Conservation (phyloP, 257 asterid species). For the Solanum sejunctum region DNA sequence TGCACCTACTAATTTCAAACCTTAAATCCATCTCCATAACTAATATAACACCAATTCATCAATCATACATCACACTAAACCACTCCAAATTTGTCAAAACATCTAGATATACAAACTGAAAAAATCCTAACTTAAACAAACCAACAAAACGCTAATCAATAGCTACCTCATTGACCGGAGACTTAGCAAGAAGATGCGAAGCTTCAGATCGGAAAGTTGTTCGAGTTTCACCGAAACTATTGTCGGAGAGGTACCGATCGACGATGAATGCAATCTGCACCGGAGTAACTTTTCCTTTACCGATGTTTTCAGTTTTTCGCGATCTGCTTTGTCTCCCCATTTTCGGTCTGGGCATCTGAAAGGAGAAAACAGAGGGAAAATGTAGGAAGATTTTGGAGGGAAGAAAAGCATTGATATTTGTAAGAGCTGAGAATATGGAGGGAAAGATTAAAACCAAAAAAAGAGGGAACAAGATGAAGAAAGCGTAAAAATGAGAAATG, state of each 20-base stretch:
- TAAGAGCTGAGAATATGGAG: neutral
- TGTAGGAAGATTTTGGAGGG: neutral
- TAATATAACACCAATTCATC: neutral
- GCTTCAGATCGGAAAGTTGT: constrained; percentile 73
- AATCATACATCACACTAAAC: neutral
- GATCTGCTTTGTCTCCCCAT: constrained; percentile 61
- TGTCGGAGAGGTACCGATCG: constrained; percentile 83
- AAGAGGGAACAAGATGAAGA: neutral
- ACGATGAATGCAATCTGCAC: constrained; percentile 86
- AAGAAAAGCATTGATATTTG: neutral
- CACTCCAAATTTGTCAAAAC: neutral
- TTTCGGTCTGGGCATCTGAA: neutral
- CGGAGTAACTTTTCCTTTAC: constrained; percentile 79
- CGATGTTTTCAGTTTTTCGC: constrained; percentile 42
- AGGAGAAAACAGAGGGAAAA: neutral
- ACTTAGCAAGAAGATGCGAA: constrained; percentile 50
- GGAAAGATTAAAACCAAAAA: neutral
- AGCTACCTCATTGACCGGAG: constrained; percentile 68
- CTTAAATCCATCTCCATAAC: neutral
- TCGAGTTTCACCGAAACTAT: constrained; percentile 37
- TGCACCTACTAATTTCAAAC: neutral
- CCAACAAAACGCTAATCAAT: neutral
- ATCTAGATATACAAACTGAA: neutral
- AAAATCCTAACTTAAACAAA: neutral
- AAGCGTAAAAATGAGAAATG: neutral